These are phyloP conservation scores for Lachancea nothofagi DNA, from an alignment of 805 yeast species.

Conservation along the genomic window DNA sequence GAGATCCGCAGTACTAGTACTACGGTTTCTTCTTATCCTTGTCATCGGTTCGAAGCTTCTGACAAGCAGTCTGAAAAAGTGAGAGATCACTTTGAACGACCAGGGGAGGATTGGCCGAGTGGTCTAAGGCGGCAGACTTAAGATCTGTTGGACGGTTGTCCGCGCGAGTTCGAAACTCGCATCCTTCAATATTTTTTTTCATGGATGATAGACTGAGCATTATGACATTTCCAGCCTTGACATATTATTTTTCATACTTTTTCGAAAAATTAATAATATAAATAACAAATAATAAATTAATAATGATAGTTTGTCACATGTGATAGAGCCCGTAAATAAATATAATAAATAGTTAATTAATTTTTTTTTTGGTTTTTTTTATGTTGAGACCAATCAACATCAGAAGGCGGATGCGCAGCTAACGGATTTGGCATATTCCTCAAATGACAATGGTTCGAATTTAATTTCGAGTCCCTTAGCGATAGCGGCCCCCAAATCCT, in stretches of 20 bases:
- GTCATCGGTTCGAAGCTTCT: neutral
- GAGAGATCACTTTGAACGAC: constrained; percentile 1
- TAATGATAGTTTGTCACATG: too few species aligned
- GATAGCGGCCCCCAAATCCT: constrained; percentile 36
- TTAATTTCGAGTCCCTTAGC: constrained; percentile 40
- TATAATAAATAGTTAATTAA: neutral
- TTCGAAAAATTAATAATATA: neutral
- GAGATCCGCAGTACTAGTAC: neutral
- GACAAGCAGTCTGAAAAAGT: neutral
- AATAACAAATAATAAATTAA: too few species aligned
- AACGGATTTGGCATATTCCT: constrained; percentile 31
- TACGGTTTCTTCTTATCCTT: neutral
- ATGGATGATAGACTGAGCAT: too few species aligned
- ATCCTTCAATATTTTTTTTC: constrained; percentile 32
- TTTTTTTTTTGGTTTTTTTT: neutral
- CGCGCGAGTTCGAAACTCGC: constrained; percentile 41
- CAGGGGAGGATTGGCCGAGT: constrained; percentile 42
- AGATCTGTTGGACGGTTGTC: constrained; percentile 39
- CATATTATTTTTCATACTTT: too few species aligned
- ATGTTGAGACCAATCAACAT: neutral
- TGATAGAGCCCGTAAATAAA: too few species aligned
- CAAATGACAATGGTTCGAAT: constrained; percentile 33
- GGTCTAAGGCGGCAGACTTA: constrained; percentile 38
- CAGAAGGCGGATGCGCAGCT: constrained; percentile 20
- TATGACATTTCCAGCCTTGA: too few species aligned